phyloP scores from a whole-genome alignment of 2,329 filamentous ascomycete species.

The Aspergillus phoenicis region DNA sequence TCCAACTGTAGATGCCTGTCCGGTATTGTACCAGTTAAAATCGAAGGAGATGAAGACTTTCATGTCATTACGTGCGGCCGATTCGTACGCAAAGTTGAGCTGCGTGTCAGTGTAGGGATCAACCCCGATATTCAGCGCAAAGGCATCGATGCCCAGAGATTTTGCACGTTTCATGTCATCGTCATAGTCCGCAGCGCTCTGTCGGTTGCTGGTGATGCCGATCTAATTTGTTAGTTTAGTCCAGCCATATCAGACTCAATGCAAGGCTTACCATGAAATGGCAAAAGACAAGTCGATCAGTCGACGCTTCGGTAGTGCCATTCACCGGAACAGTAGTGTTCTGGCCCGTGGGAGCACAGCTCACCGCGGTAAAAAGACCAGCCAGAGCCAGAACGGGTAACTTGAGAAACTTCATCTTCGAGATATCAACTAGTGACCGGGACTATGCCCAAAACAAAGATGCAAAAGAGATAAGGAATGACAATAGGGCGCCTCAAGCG shows the following conservation, averaged over 20 bases:
- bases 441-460: background rate
- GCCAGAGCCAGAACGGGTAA: conserved; percentile 20
- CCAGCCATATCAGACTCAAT: background rate
- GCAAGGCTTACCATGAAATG: conserved; percentile 47
- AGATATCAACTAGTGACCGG: background rate
- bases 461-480: background rate
- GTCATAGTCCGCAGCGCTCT: conserved; percentile 50
- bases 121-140: conserved; percentile 55
- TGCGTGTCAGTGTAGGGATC: conserved; percentile 51
- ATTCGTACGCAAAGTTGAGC: conserved; percentile 53
- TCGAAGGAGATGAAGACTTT: conserved; percentile 62
- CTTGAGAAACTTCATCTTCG: conserved; percentile 20
- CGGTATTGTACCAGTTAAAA: conserved; percentile 53
- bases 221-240: conserved; percentile 34
- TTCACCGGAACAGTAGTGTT: background rate
- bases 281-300: conserved; percentile 43
- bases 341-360: conserved; percentile 15
- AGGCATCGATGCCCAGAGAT: conserved; percentile 50
- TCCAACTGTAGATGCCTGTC: conserved; percentile 46
- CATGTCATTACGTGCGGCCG: conserved; percentile 51
- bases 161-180: conserved; percentile 52
- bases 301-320: conserved; percentile 1
- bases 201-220: conserved; percentile 49
- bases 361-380: background rate
- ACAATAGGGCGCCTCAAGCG: background rate